Evolutionary conservation across 148 eudicot genomes (phyloP).

Genomic region (Silene latifolia): DNA sequence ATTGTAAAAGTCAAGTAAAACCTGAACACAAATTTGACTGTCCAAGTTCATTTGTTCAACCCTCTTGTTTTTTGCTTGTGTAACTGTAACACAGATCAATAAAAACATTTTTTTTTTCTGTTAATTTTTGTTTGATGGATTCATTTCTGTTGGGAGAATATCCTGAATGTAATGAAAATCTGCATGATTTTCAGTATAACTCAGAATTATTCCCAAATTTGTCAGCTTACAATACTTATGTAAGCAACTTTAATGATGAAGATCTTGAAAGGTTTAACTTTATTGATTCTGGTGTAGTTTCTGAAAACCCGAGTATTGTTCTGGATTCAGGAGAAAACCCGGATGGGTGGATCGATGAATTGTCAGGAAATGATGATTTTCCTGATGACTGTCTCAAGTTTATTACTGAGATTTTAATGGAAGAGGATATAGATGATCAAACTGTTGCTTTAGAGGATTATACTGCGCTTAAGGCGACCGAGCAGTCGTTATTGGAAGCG

Average conservation of each 20-base stretch:
- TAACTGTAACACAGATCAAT: background rate
- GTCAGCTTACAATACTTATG: background rate
- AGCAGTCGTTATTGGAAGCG: constrained; percentile 40
- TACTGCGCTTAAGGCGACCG: constrained; percentile 44
- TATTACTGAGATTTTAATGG: constrained; percentile 50
- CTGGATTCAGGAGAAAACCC: background rate
- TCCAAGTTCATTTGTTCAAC: background rate
- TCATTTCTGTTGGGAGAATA: constrained; percentile 5
- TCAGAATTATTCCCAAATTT: constrained; percentile 12
- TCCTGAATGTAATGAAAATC: constrained; percentile 7
- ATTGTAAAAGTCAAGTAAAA: constrained; percentile 12
- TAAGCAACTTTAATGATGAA: constrained; percentile 13
- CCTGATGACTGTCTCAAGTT: constrained; percentile 34
- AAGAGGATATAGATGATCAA: constrained; percentile 41
- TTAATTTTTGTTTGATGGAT: background rate
- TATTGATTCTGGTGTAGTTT: background rate
- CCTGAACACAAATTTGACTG: background rate
- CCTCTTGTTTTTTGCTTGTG: background rate
- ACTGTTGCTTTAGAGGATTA: constrained; percentile 29
- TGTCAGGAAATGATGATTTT: constrained; percentile 21
- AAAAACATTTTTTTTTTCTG: background rate
- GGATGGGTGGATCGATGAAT: constrained; percentile 13
- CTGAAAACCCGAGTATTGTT: background rate
- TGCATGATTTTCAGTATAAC: constrained; percentile 10
- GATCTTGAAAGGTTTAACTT: constrained; percentile 1